phyloP scores from a whole-genome alignment of 306 rosid genomes.

The Psophocarpus tetragonolobus region DNA sequence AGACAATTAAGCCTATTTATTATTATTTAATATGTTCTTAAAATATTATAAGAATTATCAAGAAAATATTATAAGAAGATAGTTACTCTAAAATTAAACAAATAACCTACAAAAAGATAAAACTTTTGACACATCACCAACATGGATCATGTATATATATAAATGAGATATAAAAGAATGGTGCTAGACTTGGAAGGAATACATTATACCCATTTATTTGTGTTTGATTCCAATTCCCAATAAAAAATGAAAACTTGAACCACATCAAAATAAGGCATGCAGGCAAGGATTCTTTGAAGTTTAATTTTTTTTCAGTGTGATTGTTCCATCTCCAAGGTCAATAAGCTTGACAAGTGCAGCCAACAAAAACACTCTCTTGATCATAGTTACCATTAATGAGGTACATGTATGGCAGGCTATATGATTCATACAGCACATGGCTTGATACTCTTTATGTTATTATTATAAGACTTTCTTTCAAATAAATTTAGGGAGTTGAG shows the following conservation, averaged over 20 bases:
- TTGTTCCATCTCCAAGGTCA: constrained; percentile 42
- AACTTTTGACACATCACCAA: background rate
- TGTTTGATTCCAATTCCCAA: background rate
- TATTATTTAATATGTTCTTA: no score
- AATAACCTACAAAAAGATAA: background rate
- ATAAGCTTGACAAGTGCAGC: constrained; percentile 31
- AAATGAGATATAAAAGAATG: background rate
- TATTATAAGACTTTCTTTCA: background rate
- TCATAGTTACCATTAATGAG: background rate
- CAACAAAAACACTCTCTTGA: constrained; percentile 12
- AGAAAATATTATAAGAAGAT: background rate
- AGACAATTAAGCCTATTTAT: no score
- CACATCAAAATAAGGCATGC: background rate
- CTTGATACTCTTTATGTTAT: background rate
- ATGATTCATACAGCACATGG: background rate
- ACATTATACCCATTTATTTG: background rate
- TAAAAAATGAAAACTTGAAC: background rate
- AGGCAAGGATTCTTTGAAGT: background rate
- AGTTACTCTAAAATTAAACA: background rate
- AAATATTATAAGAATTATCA: background rate
- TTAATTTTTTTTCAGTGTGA: constrained; percentile 9
- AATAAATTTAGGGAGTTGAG: background rate
- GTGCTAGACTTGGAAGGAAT: background rate
- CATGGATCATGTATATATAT: background rate
- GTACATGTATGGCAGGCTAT: background rate